Percentiles rank a stretch among this genome's conserved stretches.
Evolutionary conservation across 495 filamentous ascomycete species (phyloP).

Genomic region (Daldinia loculata): DNA sequence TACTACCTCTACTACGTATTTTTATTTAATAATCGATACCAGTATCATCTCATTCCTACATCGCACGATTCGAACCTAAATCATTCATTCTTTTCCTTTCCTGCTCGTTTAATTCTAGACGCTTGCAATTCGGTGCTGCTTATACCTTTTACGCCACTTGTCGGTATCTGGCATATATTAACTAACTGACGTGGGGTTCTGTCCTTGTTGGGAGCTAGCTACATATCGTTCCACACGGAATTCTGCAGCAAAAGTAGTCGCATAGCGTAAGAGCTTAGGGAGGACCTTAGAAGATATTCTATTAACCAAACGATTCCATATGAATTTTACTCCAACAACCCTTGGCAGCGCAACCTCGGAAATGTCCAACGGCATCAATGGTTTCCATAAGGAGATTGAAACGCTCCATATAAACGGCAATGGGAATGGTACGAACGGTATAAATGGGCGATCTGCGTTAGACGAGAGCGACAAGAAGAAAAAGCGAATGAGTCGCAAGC

Average conservation of each 20-base stretch:
- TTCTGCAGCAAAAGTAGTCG: constrained; percentile 2
- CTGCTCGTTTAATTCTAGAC: background rate
- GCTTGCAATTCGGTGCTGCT: constrained; percentile 1
- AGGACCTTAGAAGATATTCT: background rate
- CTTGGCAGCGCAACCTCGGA: constrained; percentile 32
- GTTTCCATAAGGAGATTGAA: constrained; percentile 38
- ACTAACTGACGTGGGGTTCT: constrained; percentile 10
- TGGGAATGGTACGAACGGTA: constrained; percentile 19
- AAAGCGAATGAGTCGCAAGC: constrained; percentile 56
- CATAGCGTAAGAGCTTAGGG: constrained; percentile 6
- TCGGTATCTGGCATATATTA: constrained; percentile 3
- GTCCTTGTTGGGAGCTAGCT: background rate
- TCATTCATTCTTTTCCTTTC: background rate
- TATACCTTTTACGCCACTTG: background rate
- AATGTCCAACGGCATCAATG: constrained; percentile 50
- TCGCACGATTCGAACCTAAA: constrained; percentile 7
- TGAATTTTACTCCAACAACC: constrained; percentile 33
- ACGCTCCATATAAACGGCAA: constrained; percentile 37
- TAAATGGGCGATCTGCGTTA: constrained; percentile 31
- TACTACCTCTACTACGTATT: background rate
- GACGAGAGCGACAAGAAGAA: constrained; percentile 36
- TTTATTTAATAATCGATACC: constrained; percentile 13
- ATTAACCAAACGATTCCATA: constrained; percentile 15
- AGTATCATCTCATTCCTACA: background rate
- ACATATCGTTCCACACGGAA: background rate